Evolutionary conservation across 257 asterid species (phyloP).

Genomic region (Pogostemon cablin): DNA sequence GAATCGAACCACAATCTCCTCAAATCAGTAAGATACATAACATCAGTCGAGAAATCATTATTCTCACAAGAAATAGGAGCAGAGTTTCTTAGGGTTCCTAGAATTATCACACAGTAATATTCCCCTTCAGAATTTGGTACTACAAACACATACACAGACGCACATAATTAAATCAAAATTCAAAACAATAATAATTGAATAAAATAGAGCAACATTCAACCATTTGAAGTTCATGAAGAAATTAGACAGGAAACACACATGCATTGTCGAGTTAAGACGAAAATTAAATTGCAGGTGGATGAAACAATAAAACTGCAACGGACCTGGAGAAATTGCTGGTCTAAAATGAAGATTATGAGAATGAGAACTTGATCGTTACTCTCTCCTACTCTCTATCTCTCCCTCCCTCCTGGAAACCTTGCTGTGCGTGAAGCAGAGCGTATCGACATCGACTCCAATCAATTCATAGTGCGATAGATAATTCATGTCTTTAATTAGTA

Average conservation of each 20-base stretch:
- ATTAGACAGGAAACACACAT: constrained; percentile 7
- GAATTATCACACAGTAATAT: background rate
- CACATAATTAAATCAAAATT: background rate
- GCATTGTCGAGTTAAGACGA: constrained; percentile 13
- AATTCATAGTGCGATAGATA: no score
- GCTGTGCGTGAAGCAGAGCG: no score
- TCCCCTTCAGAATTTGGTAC: background rate
- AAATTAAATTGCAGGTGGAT: background rate
- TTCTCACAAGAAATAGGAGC: background rate
- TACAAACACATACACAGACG: background rate
- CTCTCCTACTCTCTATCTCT: background rate
- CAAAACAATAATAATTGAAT: constrained; percentile 1
- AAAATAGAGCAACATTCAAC: constrained; percentile 13
- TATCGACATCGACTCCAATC: no score
- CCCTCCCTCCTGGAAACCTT: no score
- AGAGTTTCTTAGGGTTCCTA: constrained; percentile 18
- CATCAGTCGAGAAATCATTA: background rate
- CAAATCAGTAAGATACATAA: background rate
- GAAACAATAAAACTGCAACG: background rate
- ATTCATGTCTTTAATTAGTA: no score
- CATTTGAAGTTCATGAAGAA: constrained; percentile 18
- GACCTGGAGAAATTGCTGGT: constrained; percentile 18
- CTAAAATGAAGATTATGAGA: constrained; percentile 14
- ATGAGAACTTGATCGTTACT: constrained; percentile 13
- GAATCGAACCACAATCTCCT: background rate